Base-by-base conservation (phyloP, 306 rosid genomes). In the Quercus agrifolia region DNA sequence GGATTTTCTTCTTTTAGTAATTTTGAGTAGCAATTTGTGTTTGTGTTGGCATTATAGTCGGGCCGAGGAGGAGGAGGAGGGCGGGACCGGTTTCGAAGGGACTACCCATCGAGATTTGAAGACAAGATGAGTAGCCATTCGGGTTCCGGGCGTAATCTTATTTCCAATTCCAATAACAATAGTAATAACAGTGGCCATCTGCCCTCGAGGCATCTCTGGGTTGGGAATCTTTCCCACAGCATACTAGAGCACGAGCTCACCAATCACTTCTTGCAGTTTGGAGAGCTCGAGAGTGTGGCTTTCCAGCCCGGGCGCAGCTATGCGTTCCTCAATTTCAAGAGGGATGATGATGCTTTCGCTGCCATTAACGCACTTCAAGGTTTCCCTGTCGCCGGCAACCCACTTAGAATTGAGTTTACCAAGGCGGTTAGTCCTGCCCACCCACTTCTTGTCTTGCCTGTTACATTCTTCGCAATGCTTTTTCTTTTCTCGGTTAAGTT, bases 371-470 rank as follows among this genome's bases (percentile, higher is more conserved):
- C 81, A 12, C 90, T 95, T 70, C 97, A 91, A 83, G 98, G 94
- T 49, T 88, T 89, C 69, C 82, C 85, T 23, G 73, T 95, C 49
- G 94, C 89, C 0, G 97, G 98, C 87, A 95, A 88, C 81, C 88
- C 96, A 12, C 90, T 95, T 80, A 91, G 94, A 85, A 88, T 95
- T 83, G 94, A 95, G 87, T 95, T 91, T 93, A 90, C 98, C 46
- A 95, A 93, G 98, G 97, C 96, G 99, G 99, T 95, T 96, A 95
- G 99, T 95, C 88, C 86, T 88, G 94, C 89, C 91, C 70, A 30
- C 72, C 67, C 86, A 77, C 81, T 86, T 86, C 54, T 79, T 84
- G 20, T 49, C 35, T 73, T 88, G 86, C 73, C 74, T 83, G 77
- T 88, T 90, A 75, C 80, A 28, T 80, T 76, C 83, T 87, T 85